Evolutionary conservation across 257 asterid species (phyloP), one percentile per base, ranked within the genome.

Genomic region (Verbena officinalis): DNA sequence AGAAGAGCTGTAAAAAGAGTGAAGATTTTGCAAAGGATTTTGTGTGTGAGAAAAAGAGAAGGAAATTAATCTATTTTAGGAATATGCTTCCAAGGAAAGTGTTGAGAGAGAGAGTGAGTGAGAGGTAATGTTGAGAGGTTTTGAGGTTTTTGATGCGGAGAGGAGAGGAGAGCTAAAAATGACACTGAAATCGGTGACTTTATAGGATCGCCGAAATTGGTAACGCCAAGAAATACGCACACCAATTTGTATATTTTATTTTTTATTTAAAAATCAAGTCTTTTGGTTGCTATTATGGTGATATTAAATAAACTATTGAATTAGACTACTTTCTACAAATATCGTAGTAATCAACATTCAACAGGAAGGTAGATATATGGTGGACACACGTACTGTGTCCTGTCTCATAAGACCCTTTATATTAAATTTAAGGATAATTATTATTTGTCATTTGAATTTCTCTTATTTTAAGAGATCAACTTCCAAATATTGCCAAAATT

Each of bases 171-270:
- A 80, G 67, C 71, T 69, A 21, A 50, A 15, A 31, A 45, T 52
- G 43, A 62, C 85, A 69, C 69, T 74, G 78, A 74, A 67, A 71
- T 77, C 64, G 74, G 62, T 56, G 62, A 81, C 84, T 82, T 36
- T 84, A 88, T 91, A 88, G 95, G 82, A 80, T 76, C 79, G 49
- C 69, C 64, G 50, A 77, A 75, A 73, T 56, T 65, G 71, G 81
- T 57, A 80, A 60, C 46, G 55, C 70, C 62, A 36, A 67, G 46
- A 53, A 23, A 15, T 30, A 44, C 8, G 27, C 56, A 65, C 33
- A 62, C 72, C 48, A 21, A 23, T 59, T 36, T 34, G n/a, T 62
- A 36, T 36, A 9, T 36, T 36, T 36, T 36, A 36, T 43, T 22
- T 55, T 69, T 57, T 16, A 8, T 44, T 39, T 3, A 39, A 46